Conservation (phyloP, 2,329 filamentous ascomycete genomes). For the Colletotrichum truncatum region DNA sequence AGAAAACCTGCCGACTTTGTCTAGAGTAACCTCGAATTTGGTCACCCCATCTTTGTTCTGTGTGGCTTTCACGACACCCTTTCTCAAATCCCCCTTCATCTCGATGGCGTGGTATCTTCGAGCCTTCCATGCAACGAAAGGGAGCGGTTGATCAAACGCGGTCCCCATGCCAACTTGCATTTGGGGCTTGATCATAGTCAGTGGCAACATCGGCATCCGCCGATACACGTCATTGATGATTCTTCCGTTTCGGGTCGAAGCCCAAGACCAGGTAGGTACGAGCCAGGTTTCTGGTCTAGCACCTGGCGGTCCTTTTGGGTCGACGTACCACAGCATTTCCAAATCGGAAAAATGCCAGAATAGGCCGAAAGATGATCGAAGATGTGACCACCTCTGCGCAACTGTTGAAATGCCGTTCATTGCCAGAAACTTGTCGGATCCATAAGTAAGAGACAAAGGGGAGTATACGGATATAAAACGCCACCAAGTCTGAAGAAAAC, state of each 20-base stretch:
- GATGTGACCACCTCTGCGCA: background rate
- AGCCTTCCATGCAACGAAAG: background rate
- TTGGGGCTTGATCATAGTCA: background rate
- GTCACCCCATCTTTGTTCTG: background rate
- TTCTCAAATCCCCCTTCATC: background rate
- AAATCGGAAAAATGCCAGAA: background rate
- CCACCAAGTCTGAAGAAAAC: background rate
- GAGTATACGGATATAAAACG: background rate
- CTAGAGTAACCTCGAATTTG: background rate
- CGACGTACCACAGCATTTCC: conserved; percentile 8
- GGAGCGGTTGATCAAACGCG: background rate
- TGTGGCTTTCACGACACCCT: background rate
- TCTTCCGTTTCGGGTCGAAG: background rate
- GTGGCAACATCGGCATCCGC: background rate
- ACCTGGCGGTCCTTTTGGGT: background rate
- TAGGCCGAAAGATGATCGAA: background rate
- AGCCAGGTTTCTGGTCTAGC: background rate
- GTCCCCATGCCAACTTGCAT: background rate
- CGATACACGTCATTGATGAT: background rate
- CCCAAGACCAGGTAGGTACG: background rate
- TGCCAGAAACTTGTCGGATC: background rate
- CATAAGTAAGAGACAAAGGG: background rate
- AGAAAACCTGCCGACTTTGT: background rate
- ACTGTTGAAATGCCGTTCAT: background rate
- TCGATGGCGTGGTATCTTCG: background rate